Evolutionary conservation across 2,329 filamentous ascomycete genomes (phyloP).

Genomic region (Trichoderma atroviride): DNA sequence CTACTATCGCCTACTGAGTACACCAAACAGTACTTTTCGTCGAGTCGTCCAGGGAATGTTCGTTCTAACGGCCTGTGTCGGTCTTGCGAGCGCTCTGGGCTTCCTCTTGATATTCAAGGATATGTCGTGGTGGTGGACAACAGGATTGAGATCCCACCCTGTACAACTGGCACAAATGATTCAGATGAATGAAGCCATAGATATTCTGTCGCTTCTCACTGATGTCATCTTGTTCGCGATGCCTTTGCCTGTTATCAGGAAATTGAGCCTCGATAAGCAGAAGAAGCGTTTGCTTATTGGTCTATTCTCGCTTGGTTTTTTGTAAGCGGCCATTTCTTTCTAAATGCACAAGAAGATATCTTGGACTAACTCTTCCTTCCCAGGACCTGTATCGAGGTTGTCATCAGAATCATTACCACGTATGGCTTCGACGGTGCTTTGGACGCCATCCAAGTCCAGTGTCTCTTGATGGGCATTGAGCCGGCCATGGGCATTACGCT

Average conservation of each 20-base stretch:
- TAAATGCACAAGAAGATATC: neutral
- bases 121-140: constrained; percentile 24
- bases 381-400: constrained; percentile 20
- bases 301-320: constrained; percentile 15
- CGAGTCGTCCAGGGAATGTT: constrained; percentile 10
- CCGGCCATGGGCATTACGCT: constrained; percentile 21
- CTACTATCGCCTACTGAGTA: constrained; percentile 18
- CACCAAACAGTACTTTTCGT: constrained; percentile 9
- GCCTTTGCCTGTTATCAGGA: constrained; percentile 18
- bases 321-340: neutral
- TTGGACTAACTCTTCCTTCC: neutral
- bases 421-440: constrained; percentile 6
- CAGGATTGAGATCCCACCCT: constrained; percentile 6
- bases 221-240: constrained; percentile 14
- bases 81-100: neutral
- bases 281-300: constrained; percentile 17
- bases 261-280: constrained; percentile 7
- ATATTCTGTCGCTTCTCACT: constrained; percentile 18
- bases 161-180: neutral
- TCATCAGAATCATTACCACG: constrained; percentile 17
- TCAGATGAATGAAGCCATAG: constrained; percentile 20
- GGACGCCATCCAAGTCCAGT: constrained; percentile 16
- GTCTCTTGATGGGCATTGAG: constrained; percentile 15
- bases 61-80: constrained; percentile 10
- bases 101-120: constrained; percentile 16